Base-by-base conservation (phyloP, 257 asterid species). In the Agastache rugosa region DNA sequence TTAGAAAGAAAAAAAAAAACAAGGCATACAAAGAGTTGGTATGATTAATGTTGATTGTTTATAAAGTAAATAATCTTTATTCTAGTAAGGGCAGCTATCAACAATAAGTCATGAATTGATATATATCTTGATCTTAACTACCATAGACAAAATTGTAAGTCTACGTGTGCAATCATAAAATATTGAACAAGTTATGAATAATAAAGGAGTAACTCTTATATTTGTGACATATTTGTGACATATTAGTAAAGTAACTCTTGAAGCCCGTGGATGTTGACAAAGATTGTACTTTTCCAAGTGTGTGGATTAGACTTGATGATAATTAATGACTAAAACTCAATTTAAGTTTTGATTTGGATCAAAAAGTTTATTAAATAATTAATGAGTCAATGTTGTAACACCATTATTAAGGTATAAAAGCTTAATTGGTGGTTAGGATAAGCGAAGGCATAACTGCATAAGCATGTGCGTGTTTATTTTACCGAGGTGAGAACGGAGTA, bases 251-350 rank as follows among this genome's bases (percentile, higher is more conserved):
- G 54, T 16, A 55, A 5, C 35, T 37, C 54, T 48, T 7, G 16
- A 23, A 44, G 76, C 69, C 76, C 76, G 5, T 48, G 63, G 59
- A 58, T 74, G 22, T 51, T 74, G 78, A 63, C 77, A 15, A 48
- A 61, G 53, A 31, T 73, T 47, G 45, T 45, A 35, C 34, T 50
- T 69, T 69, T 54, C 63, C 47, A 45, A 44, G 17, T 31, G 4
- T n/a, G 23, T 59, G 47, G 68, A 58, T 34, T 50, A 22, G 25
- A 61, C 1, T 20, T 9, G 19, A 50, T 42, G 25, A 22, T 22
- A 58, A 4, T 39, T 53, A 20, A 70, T 16, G n/a, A 2, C n/a
- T 34, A 19, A 47, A 73, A 12, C 37, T 62, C 25, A 34, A 14
- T n/a, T 29, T 60, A 39, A 37, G 62, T 20, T 22, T 70, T n/a